Evolutionary conservation across 345 rosid species (phyloP).

Genomic region (Passiflora organensis): DNA sequence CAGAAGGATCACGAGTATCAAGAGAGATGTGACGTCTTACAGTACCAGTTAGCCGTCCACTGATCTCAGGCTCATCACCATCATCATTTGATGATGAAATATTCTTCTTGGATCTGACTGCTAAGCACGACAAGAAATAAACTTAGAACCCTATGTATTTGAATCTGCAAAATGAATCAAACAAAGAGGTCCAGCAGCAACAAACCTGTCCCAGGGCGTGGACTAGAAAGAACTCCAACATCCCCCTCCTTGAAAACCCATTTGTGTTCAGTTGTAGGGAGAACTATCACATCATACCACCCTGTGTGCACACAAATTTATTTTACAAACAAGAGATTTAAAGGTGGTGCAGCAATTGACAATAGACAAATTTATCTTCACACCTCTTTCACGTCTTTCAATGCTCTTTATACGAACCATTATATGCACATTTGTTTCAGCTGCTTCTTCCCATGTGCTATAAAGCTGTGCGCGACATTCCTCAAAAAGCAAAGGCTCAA

Average conservation of each 20-base stretch:
- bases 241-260: conserved; percentile 99
- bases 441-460: conserved; percentile 88
- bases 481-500: conserved; percentile 98
- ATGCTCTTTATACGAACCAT: conserved; percentile 73
- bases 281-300: conserved; percentile 89
- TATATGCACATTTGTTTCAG: conserved; percentile 67
- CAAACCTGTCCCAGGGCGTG: conserved; percentile 76
- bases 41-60: conserved; percentile 90
- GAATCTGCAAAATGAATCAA: neutral
- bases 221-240: conserved; percentile 85
- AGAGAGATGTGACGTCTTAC: conserved; percentile 82
- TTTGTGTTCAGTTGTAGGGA: conserved; percentile 69
- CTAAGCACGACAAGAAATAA: conserved; percentile 14
- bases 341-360: neutral
- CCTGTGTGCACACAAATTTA: conserved; percentile 42
- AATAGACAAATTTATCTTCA: neutral
- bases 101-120: conserved; percentile 56
- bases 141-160: neutral
- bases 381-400: conserved; percentile 98
- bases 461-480: conserved; percentile 98
- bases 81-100: conserved; percentile 33
- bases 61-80: conserved; percentile 65
- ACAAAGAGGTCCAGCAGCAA: conserved; percentile 1
- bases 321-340: conserved; percentile 8
- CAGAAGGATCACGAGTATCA: conserved; percentile 93